Evolutionary conservation across 2,329 filamentous ascomycete species (phyloP).

Genomic region (Talaromyces sp.): DNA sequence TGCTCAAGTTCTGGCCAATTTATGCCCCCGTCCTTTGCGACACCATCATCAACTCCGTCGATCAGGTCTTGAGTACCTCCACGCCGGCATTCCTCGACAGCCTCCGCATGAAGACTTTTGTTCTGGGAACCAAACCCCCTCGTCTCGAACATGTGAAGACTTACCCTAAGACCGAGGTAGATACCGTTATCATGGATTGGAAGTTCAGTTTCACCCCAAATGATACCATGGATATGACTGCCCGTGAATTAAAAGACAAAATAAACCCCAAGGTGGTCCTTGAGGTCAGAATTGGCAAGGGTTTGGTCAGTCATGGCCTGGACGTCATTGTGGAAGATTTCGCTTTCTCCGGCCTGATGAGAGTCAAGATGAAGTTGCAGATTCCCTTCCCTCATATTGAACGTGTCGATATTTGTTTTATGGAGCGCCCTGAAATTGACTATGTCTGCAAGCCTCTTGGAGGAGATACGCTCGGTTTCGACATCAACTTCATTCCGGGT

Average conservation of each 20-base stretch:
- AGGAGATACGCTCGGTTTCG: slow-evolving; percentile 91
- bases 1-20: slow-evolving; percentile 99
- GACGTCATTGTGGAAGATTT: slow-evolving; percentile 98
- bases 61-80: slow-evolving; percentile 89
- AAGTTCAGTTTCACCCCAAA: slow-evolving; percentile 99
- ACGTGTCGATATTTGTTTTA: slow-evolving; percentile 89
- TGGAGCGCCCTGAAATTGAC: slow-evolving; percentile 84
- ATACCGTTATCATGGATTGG: slow-evolving; percentile 98
- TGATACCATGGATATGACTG: slow-evolving; percentile 86
- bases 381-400: slow-evolving; percentile 95
- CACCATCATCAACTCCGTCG: slow-evolving; percentile 88
- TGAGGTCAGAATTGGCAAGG: slow-evolving; percentile 91
- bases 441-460: slow-evolving; percentile 98
- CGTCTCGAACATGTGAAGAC: slow-evolving; percentile 97
- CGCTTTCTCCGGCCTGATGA: slow-evolving; percentile 92
- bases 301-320: slow-evolving; percentile 92
- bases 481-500: slow-evolving; percentile 98
- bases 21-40: slow-evolving; percentile 91
- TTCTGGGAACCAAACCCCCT: slow-evolving; percentile 89
- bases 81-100: slow-evolving; percentile 93
- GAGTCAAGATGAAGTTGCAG: slow-evolving; percentile 95
- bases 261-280: slow-evolving; percentile 95
- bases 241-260: slow-evolving; percentile 86
- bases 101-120: slow-evolving; percentile 88
- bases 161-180: slow-evolving; percentile 91